phyloP scores from a whole-genome alignment of 768 basidiomycete species.

The Tylopilus plumbeoviolaceoides region DNA sequence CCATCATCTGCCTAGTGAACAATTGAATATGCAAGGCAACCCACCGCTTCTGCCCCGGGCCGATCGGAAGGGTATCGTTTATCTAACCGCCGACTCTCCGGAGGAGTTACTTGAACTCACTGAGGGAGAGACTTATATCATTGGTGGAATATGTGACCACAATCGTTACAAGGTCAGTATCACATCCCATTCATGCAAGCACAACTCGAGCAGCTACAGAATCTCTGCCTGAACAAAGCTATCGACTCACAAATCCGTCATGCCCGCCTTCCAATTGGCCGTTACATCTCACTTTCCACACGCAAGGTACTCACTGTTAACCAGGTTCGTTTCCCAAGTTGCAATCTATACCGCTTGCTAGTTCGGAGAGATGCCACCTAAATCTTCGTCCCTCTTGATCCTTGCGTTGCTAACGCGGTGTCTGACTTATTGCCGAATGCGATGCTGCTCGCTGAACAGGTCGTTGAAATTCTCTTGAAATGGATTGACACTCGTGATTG shows the following conservation, averaged over 20 bases:
- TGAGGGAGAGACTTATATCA: slow-evolving; percentile 86
- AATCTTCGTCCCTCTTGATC: neutral
- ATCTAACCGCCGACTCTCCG: slow-evolving; percentile 91
- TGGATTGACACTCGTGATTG: slow-evolving; percentile 87
- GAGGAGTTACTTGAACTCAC: slow-evolving; percentile 81
- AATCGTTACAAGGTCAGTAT: slow-evolving; percentile 85
- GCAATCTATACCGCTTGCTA: neutral
- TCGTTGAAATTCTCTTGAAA: slow-evolving; percentile 85
- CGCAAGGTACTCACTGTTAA: slow-evolving; percentile 98
- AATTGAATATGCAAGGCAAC: neutral
- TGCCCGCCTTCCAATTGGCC: slow-evolving; percentile 93
- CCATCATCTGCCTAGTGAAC: no score
- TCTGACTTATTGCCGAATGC: slow-evolving; percentile 2
- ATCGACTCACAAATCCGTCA: slow-evolving; percentile 67
- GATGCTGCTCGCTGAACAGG: slow-evolving; percentile 31
- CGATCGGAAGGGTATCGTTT: slow-evolving; percentile 60
- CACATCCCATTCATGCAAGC: neutral
- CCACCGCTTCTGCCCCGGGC: slow-evolving; percentile 6
- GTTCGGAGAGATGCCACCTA: neutral
- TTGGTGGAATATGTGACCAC: slow-evolving; percentile 93
- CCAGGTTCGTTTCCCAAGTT: slow-evolving; percentile 45
- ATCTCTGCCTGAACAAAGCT: slow-evolving; percentile 87
- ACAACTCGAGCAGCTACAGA: slow-evolving; percentile 43
- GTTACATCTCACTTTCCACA: slow-evolving; percentile 79
- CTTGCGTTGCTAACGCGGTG: neutral